Evolutionary conservation across 2,329 filamentous ascomycete genomes (phyloP).

Genomic region (Aurifilum marmelostoma): DNA sequence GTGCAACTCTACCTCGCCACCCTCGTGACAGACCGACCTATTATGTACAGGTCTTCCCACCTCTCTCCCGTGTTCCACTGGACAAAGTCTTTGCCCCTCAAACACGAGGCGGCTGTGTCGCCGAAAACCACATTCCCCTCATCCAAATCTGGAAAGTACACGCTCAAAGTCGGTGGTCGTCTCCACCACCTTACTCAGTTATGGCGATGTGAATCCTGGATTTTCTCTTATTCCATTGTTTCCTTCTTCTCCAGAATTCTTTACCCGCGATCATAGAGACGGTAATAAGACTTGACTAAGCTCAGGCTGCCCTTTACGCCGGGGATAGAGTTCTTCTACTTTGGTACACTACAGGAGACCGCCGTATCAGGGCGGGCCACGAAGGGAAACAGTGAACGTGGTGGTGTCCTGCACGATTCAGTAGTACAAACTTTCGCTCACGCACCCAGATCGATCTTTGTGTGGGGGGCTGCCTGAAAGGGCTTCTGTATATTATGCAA

Average conservation of each 20-base stretch:
- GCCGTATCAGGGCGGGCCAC: not conserved
- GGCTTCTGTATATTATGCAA: not conserved
- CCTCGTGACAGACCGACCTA: not conserved
- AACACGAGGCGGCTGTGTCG: slow-evolving; percentile 1
- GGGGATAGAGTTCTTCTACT: not conserved
- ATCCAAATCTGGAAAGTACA: not conserved
- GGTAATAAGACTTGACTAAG: not conserved
- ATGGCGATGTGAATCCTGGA: not conserved
- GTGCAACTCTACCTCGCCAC: not conserved
- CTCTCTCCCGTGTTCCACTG: not conserved
- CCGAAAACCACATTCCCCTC: not conserved
- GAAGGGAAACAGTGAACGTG: not conserved
- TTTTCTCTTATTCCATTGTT: not conserved
- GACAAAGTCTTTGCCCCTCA: not conserved
- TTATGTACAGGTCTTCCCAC: not conserved
- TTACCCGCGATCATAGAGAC: not conserved
- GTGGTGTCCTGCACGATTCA: not conserved
- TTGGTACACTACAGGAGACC: not conserved
- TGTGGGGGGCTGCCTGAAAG: not conserved
- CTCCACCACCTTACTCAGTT: not conserved
- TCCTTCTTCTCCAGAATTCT: not conserved
- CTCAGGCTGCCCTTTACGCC: not conserved
- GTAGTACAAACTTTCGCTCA: not conserved
- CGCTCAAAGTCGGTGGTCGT: not conserved
- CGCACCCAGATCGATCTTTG: no score